Percentiles rank a stretch among this genome's conserved stretches.
Conservation (phyloP, 2,329 filamentous ascomycete genomes). For the Aotearoamyces nothofagi region DNA sequence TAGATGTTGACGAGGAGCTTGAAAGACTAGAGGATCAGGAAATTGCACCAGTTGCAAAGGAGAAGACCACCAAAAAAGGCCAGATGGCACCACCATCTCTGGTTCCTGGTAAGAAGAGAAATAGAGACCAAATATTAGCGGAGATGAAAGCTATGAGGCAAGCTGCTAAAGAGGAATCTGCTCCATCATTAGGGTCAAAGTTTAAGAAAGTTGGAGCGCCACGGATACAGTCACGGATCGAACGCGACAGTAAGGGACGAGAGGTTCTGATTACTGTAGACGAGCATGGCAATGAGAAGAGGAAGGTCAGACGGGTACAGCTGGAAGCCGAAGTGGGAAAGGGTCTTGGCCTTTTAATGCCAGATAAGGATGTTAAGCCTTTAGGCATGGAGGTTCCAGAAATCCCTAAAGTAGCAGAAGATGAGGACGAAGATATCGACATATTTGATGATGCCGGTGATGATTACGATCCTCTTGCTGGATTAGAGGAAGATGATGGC, state of each 20-base stretch:
- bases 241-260: conserved; percentile 42
- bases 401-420: conserved; percentile 27
- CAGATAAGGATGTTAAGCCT: conserved; percentile 38
- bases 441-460: conserved; percentile 53
- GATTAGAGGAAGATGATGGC: conserved; percentile 28
- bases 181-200: conserved; percentile 36
- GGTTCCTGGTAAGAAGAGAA: conserved; percentile 42
- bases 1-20: conserved; percentile 51
- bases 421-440: conserved; percentile 40
- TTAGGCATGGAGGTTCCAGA: conserved; percentile 54
- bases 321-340: conserved; percentile 23
- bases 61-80: conserved; percentile 37
- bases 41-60: conserved; percentile 34
- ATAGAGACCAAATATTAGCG: conserved; percentile 50
- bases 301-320: conserved; percentile 42
- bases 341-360: conserved; percentile 29
- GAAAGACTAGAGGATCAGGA: conserved; percentile 40
- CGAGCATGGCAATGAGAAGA: conserved; percentile 49
- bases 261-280: conserved; percentile 52
- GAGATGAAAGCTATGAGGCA: conserved; percentile 48
- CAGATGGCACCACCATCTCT: conserved; percentile 37
- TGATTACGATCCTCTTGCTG: conserved; percentile 53
- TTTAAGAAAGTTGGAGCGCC: conserved; percentile 51
- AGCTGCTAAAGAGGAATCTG: conserved; percentile 36
- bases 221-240: conserved; percentile 39